Conservation (phyloP, 306 rosid genomes). For the Prunus kanzakura region DNA sequence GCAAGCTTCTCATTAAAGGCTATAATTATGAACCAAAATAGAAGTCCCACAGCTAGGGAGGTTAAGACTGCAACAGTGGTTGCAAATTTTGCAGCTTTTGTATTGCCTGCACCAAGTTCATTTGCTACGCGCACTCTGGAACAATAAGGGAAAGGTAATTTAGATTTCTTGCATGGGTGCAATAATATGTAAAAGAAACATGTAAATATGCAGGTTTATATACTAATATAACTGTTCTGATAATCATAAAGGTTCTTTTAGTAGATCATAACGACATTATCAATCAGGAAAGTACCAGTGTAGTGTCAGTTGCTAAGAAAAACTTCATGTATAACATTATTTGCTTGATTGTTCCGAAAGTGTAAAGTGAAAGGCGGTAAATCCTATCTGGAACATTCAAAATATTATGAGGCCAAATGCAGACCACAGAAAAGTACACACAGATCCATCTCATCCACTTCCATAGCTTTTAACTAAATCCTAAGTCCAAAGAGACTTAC, state of each 20-base stretch:
- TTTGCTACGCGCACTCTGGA: slow-evolving; percentile 67
- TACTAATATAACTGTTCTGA: not conserved
- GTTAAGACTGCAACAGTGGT: slow-evolving; percentile 45
- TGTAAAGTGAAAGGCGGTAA: too few relatives aligned
- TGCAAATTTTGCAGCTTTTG: slow-evolving; percentile 66
- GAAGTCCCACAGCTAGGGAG: slow-evolving; percentile 48
- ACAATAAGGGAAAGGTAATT: not conserved
- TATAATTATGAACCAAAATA: slow-evolving; percentile 46
- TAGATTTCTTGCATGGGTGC: not conserved
- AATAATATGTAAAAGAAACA: not conserved
- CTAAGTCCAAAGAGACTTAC: slow-evolving; percentile 3
- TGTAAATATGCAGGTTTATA: not conserved
- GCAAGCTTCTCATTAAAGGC: slow-evolving; percentile 51
- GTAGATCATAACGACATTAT: not conserved
- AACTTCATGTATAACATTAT: not conserved
- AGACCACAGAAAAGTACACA: not conserved
- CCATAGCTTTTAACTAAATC: not conserved
- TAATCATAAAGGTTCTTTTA: not conserved
- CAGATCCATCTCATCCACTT: not conserved
- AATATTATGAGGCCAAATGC: not conserved
- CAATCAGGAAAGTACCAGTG: not conserved
- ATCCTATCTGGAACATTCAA: too few relatives aligned
- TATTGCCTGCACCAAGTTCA: slow-evolving; percentile 70
- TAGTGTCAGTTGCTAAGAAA: not conserved
- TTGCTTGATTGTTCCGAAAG: too few relatives aligned